A percentile compares a stretch with the other conserved stretches of the same genome.
Conservation (phyloP, 352 stramenopile species). For the Peronospora farinosa region DNA sequence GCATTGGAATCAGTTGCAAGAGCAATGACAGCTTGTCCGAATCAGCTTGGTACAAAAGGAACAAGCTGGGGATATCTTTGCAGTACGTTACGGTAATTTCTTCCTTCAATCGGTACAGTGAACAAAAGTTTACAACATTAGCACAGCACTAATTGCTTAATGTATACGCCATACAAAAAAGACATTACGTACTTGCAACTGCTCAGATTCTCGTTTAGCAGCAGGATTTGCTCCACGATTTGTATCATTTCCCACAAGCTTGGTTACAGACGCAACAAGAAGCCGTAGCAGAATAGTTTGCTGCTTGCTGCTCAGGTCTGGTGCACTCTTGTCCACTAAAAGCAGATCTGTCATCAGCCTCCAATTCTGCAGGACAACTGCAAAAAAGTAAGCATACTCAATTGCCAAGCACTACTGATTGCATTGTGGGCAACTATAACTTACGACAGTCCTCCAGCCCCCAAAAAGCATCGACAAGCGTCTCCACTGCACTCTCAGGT, state of each 20-base stretch:
- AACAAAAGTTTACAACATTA: neutral
- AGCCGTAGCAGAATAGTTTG: constrained; percentile 74
- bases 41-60: constrained; percentile 73
- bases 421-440: constrained; percentile 15
- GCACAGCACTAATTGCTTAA: neutral
- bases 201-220: constrained; percentile 45
- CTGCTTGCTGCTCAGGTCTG: constrained; percentile 72
- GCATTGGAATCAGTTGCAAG: constrained; percentile 68
- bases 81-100: constrained; percentile 76
- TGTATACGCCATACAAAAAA: neutral
- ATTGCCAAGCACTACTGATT: constrained; percentile 5
- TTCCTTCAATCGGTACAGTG: constrained; percentile 31
- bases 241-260: constrained; percentile 35
- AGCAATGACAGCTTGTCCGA: constrained; percentile 70
- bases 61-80: constrained; percentile 71
- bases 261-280: constrained; percentile 60
- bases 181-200: constrained; percentile 39
- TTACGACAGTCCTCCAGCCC: constrained; percentile 79
- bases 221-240: constrained; percentile 20
- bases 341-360: constrained; percentile 67
- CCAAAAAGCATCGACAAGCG: constrained; percentile 82
- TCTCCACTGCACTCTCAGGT: constrained; percentile 55
- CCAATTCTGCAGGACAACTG: constrained; percentile 83
- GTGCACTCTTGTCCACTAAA: constrained; percentile 72
- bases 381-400: constrained; percentile 12